phyloP scores from a whole-genome alignment of 805 yeast genomes.

The Metschnikowia kunwiensis region DNA sequence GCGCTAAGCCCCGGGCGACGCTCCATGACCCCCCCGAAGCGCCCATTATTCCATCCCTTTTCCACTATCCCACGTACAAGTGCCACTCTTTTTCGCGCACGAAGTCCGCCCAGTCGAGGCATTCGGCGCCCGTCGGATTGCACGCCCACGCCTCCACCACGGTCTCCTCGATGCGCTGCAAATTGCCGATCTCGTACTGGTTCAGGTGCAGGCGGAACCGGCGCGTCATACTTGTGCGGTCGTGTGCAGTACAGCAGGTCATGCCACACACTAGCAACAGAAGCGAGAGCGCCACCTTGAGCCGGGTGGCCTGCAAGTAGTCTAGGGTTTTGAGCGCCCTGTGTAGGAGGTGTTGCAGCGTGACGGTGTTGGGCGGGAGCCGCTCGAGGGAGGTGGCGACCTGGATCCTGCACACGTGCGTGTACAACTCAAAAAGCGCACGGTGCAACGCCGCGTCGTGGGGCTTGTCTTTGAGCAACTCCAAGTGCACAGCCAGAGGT shows the following conservation, averaged over 20 bases:
- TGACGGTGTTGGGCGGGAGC: conserved; percentile 11
- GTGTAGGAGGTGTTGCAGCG: conserved; percentile 14
- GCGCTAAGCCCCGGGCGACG: too few species aligned
- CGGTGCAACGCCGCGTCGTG: conserved; percentile 13
- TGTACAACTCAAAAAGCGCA: conserved; percentile 17
- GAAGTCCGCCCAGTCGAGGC: conserved; percentile 20
- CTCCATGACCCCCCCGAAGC: too few species aligned
- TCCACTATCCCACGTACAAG: conserved; percentile 16
- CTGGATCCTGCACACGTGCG: conserved; percentile 15
- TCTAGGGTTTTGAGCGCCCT: conserved; percentile 14
- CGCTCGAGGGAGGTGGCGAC: conserved; percentile 12
- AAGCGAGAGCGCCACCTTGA: conserved; percentile 18
- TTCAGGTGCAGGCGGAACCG: conserved; percentile 24
- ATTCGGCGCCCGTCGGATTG: conserved; percentile 16
- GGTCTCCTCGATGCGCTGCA: conserved; percentile 19
- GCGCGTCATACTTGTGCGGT: conserved; percentile 20
- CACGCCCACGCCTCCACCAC: conserved; percentile 17
- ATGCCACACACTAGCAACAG: conserved; percentile 31
- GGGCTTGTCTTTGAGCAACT: conserved; percentile 7
- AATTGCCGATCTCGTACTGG: conserved; percentile 19
- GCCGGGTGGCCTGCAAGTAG: conserved; percentile 10
- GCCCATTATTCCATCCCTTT: too few species aligned
- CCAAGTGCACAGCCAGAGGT: conserved; percentile 16
- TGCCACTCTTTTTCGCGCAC: conserved; percentile 18
- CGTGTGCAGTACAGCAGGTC: conserved; percentile 25